phyloP scores from a whole-genome alignment of 1,284 basidiomycete species.

The Austropuccinia psidii region DNA sequence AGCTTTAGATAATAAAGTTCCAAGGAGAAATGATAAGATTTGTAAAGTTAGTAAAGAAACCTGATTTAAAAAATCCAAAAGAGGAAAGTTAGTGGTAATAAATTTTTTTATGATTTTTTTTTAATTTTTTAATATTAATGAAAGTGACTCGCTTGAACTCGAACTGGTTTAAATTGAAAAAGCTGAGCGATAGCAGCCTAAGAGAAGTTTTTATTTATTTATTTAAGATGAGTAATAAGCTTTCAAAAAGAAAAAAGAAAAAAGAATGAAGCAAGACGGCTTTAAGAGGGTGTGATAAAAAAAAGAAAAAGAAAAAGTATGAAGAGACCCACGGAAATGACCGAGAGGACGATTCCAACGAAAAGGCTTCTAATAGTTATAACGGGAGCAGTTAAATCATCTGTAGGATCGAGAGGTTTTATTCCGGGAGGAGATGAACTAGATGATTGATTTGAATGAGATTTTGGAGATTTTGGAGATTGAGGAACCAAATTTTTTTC shows the following conservation, averaged over 20 bases:
- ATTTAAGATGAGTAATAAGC: no score
- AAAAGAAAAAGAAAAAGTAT: background rate
- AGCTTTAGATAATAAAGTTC: slow-evolving; percentile 32
- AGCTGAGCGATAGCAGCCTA: slow-evolving; percentile 37
- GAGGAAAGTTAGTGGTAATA: no score
- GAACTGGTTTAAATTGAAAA: slow-evolving; percentile 36
- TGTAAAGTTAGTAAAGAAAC: slow-evolving; percentile 35
- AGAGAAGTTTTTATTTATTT: no score
- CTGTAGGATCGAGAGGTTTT: slow-evolving; percentile 27
- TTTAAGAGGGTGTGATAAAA: background rate
- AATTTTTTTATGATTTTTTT: background rate
- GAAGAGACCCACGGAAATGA: slow-evolving; percentile 25
- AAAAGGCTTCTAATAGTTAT: slow-evolving; percentile 34
- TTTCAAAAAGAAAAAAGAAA: background rate
- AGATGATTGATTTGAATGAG: background rate
- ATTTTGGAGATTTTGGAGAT: background rate
- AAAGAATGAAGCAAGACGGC: background rate
- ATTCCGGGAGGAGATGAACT: background rate
- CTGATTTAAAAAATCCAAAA: no score
- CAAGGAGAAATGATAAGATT: slow-evolving; percentile 35
- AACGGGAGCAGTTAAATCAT: slow-evolving; percentile 17
- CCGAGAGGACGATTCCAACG: slow-evolving; percentile 25
- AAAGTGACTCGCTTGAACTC: slow-evolving; percentile 21
- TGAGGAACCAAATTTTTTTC: background rate
- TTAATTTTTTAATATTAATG: background rate